Percentiles rank a stretch among this genome's conserved stretches.
phyloP scores from a whole-genome alignment of 1,139 yeast genomes.

The Sugiyamaella pinicola region DNA sequence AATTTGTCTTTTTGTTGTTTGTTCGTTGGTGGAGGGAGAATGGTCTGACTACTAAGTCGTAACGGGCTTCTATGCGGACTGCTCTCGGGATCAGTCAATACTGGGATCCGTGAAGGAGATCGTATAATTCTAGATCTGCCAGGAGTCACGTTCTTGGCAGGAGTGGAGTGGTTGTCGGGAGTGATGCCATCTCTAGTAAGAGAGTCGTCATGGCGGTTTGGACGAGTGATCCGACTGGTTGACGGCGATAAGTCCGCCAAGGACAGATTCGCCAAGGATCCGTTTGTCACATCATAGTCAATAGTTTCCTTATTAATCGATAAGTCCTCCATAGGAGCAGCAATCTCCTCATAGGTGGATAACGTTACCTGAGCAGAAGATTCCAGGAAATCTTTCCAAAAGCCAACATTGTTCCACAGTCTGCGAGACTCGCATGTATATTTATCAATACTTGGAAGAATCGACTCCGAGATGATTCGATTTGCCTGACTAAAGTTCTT shows the following conservation, averaged over 20 bases:
- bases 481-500: conserved; percentile 66
- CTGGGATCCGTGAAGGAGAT: conserved; percentile 16
- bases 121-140: conserved; percentile 2
- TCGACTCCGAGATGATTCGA: conserved; percentile 59
- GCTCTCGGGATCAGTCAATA: conserved; percentile 8
- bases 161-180: conserved; percentile 19
- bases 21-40: conserved; percentile 5
- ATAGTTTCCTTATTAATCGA: conserved; percentile 21
- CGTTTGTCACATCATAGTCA: conserved; percentile 6
- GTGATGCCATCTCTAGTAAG: conserved; percentile 3
- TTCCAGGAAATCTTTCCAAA: conserved; percentile 78
- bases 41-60: conserved; percentile 7
- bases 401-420: conserved; percentile 60
- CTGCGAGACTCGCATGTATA: conserved; percentile 58
- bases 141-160: background rate
- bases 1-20: background rate
- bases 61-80: conserved; percentile 19
- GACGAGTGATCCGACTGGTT: background rate
- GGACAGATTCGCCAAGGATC: background rate
- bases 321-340: conserved; percentile 19
- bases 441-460: conserved; percentile 62
- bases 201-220: background rate
- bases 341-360: conserved; percentile 55
- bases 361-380: conserved; percentile 72
- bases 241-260: background rate